Conservation (phyloP, 345 rosid species). For the Turnera subulata region DNA sequence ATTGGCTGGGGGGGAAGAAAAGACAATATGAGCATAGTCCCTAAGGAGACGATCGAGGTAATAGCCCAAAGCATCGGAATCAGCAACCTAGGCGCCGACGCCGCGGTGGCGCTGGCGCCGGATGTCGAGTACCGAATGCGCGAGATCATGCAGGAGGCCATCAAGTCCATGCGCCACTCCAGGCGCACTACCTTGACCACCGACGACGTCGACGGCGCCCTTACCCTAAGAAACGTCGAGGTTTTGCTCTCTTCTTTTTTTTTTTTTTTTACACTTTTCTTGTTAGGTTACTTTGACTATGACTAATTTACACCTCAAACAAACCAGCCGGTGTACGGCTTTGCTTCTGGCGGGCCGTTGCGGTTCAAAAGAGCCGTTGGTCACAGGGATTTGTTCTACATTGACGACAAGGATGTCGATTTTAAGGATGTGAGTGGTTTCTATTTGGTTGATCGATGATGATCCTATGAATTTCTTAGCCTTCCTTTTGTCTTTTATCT, state of each 20-base stretch:
- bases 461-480: conserved; percentile 5
- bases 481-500: too few species aligned
- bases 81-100: conserved; percentile 61
- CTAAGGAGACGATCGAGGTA: conserved; percentile 86
- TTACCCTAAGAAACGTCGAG: conserved; percentile 80
- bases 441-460: conserved; percentile 3
- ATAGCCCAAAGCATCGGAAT: conserved; percentile 85
- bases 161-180: conserved; percentile 96
- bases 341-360: conserved; percentile 69
- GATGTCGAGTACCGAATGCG: conserved; percentile 93
- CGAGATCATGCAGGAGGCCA: conserved; percentile 94
- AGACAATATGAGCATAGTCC: conserved; percentile 67
- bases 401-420: conserved; percentile 90
- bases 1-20: too few species aligned
- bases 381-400: conserved; percentile 78
- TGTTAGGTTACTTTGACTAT: neutral
- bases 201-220: conserved; percentile 83
- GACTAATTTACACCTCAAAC: neutral
- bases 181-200: conserved; percentile 67
- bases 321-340: conserved; percentile 80
- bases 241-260: conserved; percentile 28
- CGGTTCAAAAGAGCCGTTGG: conserved; percentile 89
- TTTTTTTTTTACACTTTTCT: conserved; percentile 2
- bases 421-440: conserved; percentile 79
- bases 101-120: conserved; percentile 80